Evolutionary conservation across 2,329 filamentous ascomycete species (phyloP).

Genomic region (Xylaria sp.): DNA sequence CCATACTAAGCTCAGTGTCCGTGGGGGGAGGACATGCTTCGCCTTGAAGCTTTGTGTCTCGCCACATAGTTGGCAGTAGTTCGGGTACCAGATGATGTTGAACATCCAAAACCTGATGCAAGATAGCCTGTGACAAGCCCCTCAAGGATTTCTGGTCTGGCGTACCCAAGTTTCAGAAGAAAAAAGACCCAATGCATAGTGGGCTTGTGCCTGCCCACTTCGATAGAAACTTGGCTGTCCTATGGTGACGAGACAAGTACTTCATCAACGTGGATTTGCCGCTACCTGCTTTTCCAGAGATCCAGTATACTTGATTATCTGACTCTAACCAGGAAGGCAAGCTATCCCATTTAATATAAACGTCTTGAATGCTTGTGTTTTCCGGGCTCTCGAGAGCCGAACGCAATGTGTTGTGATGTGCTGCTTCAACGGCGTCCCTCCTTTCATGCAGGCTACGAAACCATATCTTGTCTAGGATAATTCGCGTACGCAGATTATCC

Average conservation of each 20-base stretch:
- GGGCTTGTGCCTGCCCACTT: background rate
- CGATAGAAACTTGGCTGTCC: background rate
- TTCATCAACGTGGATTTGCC: slow-evolving; percentile 20
- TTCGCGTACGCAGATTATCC: background rate
- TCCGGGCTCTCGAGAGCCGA: background rate
- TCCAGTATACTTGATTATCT: background rate
- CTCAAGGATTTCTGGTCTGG: background rate
- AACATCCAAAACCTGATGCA: background rate
- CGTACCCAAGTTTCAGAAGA: background rate
- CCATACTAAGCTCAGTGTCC: background rate
- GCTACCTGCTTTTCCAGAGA: slow-evolving; percentile 10
- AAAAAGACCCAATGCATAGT: background rate
- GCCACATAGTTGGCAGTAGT: background rate
- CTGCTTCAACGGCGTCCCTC: background rate
- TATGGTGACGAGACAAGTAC: background rate
- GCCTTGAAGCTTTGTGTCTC: background rate
- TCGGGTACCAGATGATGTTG: background rate
- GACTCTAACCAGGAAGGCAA: slow-evolving; percentile 1
- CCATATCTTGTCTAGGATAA: background rate
- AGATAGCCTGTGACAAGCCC: background rate
- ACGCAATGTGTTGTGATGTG: background rate
- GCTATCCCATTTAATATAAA: background rate
- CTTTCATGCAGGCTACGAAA: background rate
- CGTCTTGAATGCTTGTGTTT: background rate
- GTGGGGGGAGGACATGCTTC: background rate